Percentiles rank a stretch among this genome's conserved stretches.
phyloP scores from a whole-genome alignment of 1,139 yeast species.

The Pichia inconspicua region DNA sequence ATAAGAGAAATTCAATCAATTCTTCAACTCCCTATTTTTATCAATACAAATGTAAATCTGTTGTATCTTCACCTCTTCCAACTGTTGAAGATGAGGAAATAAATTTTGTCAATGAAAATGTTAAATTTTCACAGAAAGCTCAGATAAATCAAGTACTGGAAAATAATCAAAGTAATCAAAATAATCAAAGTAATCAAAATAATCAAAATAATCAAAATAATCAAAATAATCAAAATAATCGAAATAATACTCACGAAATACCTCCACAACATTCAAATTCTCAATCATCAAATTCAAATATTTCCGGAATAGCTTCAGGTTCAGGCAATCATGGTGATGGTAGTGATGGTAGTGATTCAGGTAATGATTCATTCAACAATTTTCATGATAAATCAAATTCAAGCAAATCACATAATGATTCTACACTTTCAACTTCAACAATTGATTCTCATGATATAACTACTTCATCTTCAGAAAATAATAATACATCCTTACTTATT shows the following conservation, averaged over 20 bases:
- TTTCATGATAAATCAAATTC: not conserved
- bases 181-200: not conserved
- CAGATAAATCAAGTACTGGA: too few relatives aligned
- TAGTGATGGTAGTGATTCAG: not conserved
- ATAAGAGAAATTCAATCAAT: constrained; percentile 10
- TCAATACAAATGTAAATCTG: constrained; percentile 5
- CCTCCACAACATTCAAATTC: not conserved
- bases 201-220: not conserved
- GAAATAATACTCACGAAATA: not conserved
- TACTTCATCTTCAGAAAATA: constrained; percentile 4
- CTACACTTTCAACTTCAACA: not conserved
- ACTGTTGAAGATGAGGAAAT: not conserved
- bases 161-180: not conserved
- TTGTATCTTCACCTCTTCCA: not conserved
- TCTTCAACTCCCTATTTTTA: constrained; percentile 11
- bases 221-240: not conserved
- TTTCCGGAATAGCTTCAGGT: too few relatives aligned
- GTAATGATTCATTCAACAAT: not conserved
- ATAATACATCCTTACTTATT: constrained; percentile 2
- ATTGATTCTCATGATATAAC: not conserved
- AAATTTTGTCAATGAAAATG: not conserved
- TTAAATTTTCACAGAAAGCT: too few relatives aligned
- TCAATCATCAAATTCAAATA: not conserved
- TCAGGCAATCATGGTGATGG: too few relatives aligned
- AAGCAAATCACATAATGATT: not conserved